Evolutionary conservation across 768 basidiomycete genomes (phyloP), one percentile per base, ranked within the genome.

Genomic region (Mycena polygramma): DNA sequence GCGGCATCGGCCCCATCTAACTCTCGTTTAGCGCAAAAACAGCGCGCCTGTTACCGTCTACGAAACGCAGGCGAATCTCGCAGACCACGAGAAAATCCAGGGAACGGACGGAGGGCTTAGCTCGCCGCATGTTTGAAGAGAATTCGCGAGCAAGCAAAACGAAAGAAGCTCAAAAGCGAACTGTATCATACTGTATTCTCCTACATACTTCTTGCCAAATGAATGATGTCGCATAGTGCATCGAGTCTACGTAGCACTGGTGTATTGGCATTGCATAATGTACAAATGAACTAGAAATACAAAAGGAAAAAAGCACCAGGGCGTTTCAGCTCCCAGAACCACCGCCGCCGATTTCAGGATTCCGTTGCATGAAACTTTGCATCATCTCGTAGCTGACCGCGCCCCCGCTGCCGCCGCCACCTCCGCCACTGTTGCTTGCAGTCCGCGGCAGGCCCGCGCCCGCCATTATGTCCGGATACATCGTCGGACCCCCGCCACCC

Each of bases 31-130:
- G 94, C 87, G 92, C 51, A 95, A 93, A 75, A 83, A 83, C 58
- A 88, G 91, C 69, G 94, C 96, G 1, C 86, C 94, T 46, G 88
- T 97, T 64, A 92, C 95, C 0, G 90, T 97, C 15, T 98, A 97
- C 75, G 96, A 98, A 79, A 82, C 93, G 0, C 92, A 93, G 72
- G 93, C 96, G 11, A 96, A 95, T 73, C 83, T 93, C 37, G 93
- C 94, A 1, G 96, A 97, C 77, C 96, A 97, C 73, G 86, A 90
- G 69, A 95, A 94, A 81, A 92, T 95, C 57, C 90, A 90, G 75
- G 94, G 94, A n/a, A 91, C 88, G 53, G 90, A 91, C 43, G 89
- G 90, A 11, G 85, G 83, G 69, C 83, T 89, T 72, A 88, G 80
- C 69, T 78, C 83, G 45, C 84, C 89, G 9, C 85, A 85, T 54